Evolutionary conservation across 1,139 yeast genomes (phyloP), one percentile per base, ranked within the genome.

Genomic region (Geotrichum klebahnii): DNA sequence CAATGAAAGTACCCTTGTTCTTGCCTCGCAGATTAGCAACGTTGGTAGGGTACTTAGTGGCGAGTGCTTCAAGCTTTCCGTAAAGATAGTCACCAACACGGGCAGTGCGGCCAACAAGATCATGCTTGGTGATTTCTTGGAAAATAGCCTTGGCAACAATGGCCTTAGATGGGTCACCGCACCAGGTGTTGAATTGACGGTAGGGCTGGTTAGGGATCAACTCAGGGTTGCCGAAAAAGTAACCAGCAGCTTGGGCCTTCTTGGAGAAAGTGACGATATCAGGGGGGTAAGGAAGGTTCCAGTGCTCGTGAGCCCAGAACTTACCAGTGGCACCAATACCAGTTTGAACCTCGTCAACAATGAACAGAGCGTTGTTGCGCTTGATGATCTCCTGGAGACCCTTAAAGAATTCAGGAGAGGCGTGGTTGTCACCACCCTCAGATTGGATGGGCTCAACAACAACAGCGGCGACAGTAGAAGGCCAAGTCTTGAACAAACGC

Each of bases 111-210:
- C 71, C 70, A 34, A 78, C 76, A 59, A 84, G 76, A 59, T 81
- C 76, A 67, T 83, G 72, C 63, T 80, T 79, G 53, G 72, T 69
- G 49, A 84, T 70, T 67, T 84, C 89, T 56, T 75, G 69, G 65
- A 80, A 80, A 59, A 84, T 83, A 56, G 84, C 79, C 57, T 81
- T 80, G 50, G 90, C 84, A 63, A 85, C 75, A 59, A 84, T 71
- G 63, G 85, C 79, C 71, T 84, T 80, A 54, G 88, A 81, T 64
- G 92, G 89, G 73, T 84, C 95, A 60, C 95, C 95, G 69, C 90
- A 83, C 95, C 95, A 84, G 54, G 95, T 84, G 79, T 84, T 84
- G 76, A 84, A 84, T 74, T 84, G 92, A 68, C 94, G 81, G 76
- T 82, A 84, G 43, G 94, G 80, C 66, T 73, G 62, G 66, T 79